phyloP scores from a whole-genome alignment of 2,329 filamentous ascomycete genomes.

The Trichoderma cornu-damae region DNA sequence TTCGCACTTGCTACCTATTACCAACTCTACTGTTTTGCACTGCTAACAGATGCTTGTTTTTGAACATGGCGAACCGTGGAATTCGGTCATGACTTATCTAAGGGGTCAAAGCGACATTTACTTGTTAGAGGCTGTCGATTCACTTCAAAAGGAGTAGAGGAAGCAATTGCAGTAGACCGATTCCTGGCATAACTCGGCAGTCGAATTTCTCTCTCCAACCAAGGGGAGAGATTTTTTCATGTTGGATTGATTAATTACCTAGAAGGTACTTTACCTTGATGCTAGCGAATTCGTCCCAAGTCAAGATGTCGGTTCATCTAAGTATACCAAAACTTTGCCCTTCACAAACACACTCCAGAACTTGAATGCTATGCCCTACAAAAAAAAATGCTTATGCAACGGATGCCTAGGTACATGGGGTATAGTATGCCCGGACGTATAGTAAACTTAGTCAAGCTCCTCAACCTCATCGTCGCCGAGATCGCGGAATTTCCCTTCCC shows the following conservation, averaged over 20 bases:
- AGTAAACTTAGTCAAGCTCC: conserved; percentile 34
- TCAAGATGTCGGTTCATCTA: background rate
- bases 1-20: too few species aligned
- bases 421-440: background rate
- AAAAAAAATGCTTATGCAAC: background rate
- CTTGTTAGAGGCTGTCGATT: background rate
- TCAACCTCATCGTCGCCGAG: conserved; percentile 51
- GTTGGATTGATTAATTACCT: background rate
- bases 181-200: background rate
- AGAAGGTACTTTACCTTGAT: background rate
- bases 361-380: background rate
- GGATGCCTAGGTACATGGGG: background rate
- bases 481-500: conserved; percentile 67
- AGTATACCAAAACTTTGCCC: background rate
- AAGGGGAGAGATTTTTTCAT: background rate
- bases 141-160: background rate
- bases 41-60: too few species aligned
- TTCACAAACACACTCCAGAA: background rate
- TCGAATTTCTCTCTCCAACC: background rate
- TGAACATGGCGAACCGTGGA: too few species aligned
- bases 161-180: background rate
- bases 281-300: background rate
- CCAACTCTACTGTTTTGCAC: too few species aligned
- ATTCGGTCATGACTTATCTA: too few species aligned
- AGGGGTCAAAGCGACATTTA: too few species aligned